phyloP scores from a whole-genome alignment of 768 basidiomycete species.

The Mycena galericulata region DNA sequence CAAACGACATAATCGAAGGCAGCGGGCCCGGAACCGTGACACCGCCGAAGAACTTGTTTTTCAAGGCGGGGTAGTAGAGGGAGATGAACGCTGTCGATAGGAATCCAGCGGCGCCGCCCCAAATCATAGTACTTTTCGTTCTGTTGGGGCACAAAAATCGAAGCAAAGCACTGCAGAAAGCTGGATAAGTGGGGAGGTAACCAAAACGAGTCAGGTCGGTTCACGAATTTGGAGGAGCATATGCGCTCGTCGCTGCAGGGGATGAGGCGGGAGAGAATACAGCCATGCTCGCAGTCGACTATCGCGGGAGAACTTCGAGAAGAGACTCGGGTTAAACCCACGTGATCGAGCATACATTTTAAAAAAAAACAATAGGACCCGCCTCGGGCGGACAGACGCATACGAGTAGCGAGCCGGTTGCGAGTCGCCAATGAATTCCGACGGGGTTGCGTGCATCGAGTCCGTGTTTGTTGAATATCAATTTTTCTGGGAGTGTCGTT shows the following conservation, averaged over 20 bases:
- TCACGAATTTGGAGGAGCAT: constrained; percentile 63
- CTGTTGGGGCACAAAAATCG: constrained; percentile 72
- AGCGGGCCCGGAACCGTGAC: constrained; percentile 49
- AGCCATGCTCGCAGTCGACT: constrained; percentile 56
- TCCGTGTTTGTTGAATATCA: no score
- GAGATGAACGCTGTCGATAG: constrained; percentile 70
- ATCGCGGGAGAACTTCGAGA: no score
- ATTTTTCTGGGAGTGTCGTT: no score
- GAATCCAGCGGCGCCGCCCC: constrained; percentile 74
- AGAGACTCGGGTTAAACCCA: no score
- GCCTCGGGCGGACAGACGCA: no score
- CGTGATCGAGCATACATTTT: no score
- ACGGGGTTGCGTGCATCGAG: no score
- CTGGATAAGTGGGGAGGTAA: constrained; percentile 19
- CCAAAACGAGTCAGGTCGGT: constrained; percentile 4
- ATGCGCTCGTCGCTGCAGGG: constrained; percentile 62
- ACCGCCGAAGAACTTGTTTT: constrained; percentile 60
- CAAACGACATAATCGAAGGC: constrained; percentile 60
- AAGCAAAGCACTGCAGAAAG: constrained; percentile 53
- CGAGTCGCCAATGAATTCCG: no score
- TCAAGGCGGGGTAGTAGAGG: constrained; percentile 71
- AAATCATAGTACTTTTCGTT: constrained; percentile 78
- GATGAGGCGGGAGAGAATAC: constrained; percentile 69
- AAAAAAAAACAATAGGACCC: no score
- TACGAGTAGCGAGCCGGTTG: no score